Conservation (phyloP, 805 yeast species). For the Sugiyamaella valdiviana region DNA sequence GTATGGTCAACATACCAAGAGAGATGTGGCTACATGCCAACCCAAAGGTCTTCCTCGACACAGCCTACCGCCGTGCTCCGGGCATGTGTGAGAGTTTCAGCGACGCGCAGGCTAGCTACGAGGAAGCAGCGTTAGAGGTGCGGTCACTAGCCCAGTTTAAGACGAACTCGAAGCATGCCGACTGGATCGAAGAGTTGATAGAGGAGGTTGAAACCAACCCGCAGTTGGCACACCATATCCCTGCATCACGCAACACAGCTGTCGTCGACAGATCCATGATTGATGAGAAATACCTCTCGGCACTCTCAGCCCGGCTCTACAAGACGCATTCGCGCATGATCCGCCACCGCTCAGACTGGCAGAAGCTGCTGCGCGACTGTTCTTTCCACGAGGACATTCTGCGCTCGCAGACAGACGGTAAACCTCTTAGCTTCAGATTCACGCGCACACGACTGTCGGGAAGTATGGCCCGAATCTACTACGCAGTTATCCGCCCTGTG, state of each 20-base stretch:
- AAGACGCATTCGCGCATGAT: conserved; percentile 45
- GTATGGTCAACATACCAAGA: conserved; percentile 63
- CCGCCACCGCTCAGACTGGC: conserved; percentile 55
- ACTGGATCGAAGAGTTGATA: conserved; percentile 60
- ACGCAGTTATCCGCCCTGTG: conserved; percentile 43
- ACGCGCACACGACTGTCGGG: conserved; percentile 35
- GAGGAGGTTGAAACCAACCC: conserved; percentile 31
- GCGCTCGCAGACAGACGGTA: conserved; percentile 32
- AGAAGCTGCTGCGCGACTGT: conserved; percentile 43
- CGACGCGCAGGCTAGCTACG: conserved; percentile 56
- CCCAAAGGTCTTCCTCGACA: conserved; percentile 34
- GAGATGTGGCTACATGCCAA: conserved; percentile 32
- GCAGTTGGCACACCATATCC: conserved; percentile 16
- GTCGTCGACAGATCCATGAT: conserved; percentile 24
- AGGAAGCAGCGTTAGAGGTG: conserved; percentile 58
- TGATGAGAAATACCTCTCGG: conserved; percentile 41
- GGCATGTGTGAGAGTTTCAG: conserved; percentile 51
- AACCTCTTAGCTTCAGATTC: conserved; percentile 25
- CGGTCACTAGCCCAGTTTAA: conserved; percentile 43
- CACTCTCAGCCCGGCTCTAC: conserved; percentile 47
- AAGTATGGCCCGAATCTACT: conserved; percentile 36
- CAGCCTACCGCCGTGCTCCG: conserved; percentile 51
- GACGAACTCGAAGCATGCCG: conserved; percentile 45
- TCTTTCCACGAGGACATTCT: conserved; percentile 52
- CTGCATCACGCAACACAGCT: conserved; percentile 10